Percentiles rank a stretch among this genome's conserved stretches.
phyloP scores from a whole-genome alignment of 1,139 yeast species.

The Suhomyces chickasaworum region DNA sequence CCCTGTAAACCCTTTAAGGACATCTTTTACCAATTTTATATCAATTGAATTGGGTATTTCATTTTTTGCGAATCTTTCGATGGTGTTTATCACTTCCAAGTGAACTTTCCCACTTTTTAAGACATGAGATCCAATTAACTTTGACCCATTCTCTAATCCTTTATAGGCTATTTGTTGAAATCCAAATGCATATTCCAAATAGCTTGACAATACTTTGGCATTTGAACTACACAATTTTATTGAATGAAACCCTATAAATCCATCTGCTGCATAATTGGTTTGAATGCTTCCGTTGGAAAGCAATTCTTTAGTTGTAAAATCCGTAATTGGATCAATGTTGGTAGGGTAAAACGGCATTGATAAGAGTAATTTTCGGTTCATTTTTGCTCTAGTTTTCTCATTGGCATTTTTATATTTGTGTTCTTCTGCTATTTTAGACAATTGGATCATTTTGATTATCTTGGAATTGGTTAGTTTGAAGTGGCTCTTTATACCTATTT shows the following conservation, averaged over 20 bases:
- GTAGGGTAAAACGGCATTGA: conserved; percentile 26
- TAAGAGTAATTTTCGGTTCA: neutral
- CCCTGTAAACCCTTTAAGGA: neutral
- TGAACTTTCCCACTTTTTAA: conserved; percentile 58
- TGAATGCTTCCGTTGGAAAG: conserved; percentile 26
- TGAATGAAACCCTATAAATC: conserved; percentile 36
- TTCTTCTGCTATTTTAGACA: too few relatives aligned
- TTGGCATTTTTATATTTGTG: neutral
- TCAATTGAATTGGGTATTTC: conserved; percentile 7
- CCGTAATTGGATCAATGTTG: conserved; percentile 22
- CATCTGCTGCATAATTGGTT: conserved; percentile 31
- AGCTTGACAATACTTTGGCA: conserved; percentile 63
- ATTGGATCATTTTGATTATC: too few relatives aligned
- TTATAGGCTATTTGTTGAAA: conserved; percentile 61
- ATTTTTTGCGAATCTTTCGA: conserved; percentile 25
- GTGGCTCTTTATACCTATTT: too few relatives aligned
- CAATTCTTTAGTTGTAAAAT: conserved; percentile 24
- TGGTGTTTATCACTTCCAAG: conserved; percentile 47
- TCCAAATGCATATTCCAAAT: conserved; percentile 59
- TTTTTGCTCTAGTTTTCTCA: neutral
- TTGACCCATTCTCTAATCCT: conserved; percentile 70
- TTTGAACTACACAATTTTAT: conserved; percentile 56
- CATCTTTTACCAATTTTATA: neutral
- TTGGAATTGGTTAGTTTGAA: too few relatives aligned
- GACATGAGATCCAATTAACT: conserved; percentile 59